Base-by-base conservation (phyloP, 139 green algal genomes). In the Desmodesmus armatus region DNA sequence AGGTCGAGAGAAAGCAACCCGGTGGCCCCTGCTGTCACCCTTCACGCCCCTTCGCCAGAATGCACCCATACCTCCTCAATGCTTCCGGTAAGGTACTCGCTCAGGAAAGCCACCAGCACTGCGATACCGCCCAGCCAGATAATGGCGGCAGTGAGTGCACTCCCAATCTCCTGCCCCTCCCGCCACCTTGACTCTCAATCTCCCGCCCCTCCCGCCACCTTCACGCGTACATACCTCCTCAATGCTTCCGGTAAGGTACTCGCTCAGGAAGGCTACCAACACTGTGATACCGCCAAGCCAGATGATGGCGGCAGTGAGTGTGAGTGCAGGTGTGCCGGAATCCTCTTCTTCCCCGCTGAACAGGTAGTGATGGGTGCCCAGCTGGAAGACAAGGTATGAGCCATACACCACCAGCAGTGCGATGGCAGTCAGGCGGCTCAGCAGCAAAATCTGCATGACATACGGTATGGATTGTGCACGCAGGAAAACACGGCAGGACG, bases 381-480 rank as follows among this genome's bases (percentile, higher is more conserved):
- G 91, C 89, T 96, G 91, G 87, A 98, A 98, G 53, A 91, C 83
- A 2, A 98, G 92, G 93, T 98, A 98, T 67, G 85, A 88, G 19
- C 86, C 2, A 83, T 98, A 98, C 67, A 89, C 93, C 65, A 78
- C 47, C 60, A 91, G 85, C 80, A 93, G 81, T 35, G 87, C 74
- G 17, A 91, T 63, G 27, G 89, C 88, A 3, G 79, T 78, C 33
- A 79, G 71, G 21, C 80, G 82, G 47, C 79, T 87, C 4, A 90
- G 73, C 35, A 78, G 51, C 74, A 87, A 41, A 13, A 91, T 74
- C 39, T 88, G 40, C 41, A 29, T 2, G 70, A 6, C 21, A 60
- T n/a, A n/a, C n/a, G n/a, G n/a, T n/a, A n/a, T n/a, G n/a, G n/a
- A n/a, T n/a, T n/a, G n/a, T n/a, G n/a, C n/a, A n/a, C n/a, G n/a